phyloP scores from a whole-genome alignment of 1,139 yeast species.

The Pichia sp. region DNA sequence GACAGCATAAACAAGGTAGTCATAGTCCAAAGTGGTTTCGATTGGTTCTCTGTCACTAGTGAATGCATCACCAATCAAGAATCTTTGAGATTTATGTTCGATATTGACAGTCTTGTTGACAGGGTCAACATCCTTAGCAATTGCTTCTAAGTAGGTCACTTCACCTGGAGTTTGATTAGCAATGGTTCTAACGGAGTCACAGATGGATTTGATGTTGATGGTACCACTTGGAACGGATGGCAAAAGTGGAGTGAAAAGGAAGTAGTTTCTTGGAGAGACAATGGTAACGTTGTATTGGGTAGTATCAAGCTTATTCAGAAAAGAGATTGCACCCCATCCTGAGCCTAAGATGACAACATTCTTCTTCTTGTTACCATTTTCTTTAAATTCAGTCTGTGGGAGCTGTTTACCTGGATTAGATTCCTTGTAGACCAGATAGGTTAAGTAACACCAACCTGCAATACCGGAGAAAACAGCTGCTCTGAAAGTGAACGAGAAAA shows the following conservation, averaged over 20 bases:
- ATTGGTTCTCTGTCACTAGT: slow-evolving; percentile 35
- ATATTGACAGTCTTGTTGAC: slow-evolving; percentile 43
- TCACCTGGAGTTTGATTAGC: slow-evolving; percentile 46
- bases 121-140: slow-evolving; percentile 52
- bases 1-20: slow-evolving; percentile 72
- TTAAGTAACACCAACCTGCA: slow-evolving; percentile 41
- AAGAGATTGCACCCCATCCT: slow-evolving; percentile 58
- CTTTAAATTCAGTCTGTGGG: slow-evolving; percentile 52
- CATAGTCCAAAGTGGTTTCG: slow-evolving; percentile 48
- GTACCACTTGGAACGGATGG: slow-evolving; percentile 61
- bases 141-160: slow-evolving; percentile 54
- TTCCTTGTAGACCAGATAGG: slow-evolving; percentile 50
- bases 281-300: slow-evolving; percentile 53
- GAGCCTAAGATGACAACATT: slow-evolving; percentile 58
- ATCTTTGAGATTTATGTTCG: slow-evolving; percentile 45
- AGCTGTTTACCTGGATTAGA: slow-evolving; percentile 52
- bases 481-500: slow-evolving; percentile 19
- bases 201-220: slow-evolving; percentile 48
- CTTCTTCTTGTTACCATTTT: slow-evolving; percentile 72
- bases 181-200: slow-evolving; percentile 48
- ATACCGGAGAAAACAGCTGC: slow-evolving; percentile 25
- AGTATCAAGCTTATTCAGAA: slow-evolving; percentile 51
- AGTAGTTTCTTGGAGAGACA: slow-evolving; percentile 57
- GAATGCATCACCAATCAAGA: slow-evolving; percentile 45
- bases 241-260: slow-evolving; percentile 53